Conservation (phyloP, 352 stramenopile species). For the Phytophthora ramorum region DNA sequence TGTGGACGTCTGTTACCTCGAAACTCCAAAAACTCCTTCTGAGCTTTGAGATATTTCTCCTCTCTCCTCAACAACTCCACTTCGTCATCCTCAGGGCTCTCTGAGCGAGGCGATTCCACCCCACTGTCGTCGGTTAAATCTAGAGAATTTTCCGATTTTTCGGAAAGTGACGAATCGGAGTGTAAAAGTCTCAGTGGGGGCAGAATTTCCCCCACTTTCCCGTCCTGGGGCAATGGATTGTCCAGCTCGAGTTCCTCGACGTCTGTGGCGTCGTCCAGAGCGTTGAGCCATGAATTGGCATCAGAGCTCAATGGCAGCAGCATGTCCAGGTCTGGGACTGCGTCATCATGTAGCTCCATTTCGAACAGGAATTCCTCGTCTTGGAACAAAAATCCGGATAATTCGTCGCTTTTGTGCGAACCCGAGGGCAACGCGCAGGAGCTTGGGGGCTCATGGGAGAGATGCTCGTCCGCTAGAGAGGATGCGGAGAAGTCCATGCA, state of each 20-base stretch:
- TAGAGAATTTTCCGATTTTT: neutral
- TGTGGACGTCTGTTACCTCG: constrained; percentile 40
- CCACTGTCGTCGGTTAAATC: constrained; percentile 4
- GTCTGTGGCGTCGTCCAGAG: constrained; percentile 36
- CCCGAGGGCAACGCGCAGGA: neutral
- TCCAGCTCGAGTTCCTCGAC: constrained; percentile 29
- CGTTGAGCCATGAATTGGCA: constrained; percentile 30
- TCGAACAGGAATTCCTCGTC: constrained; percentile 39
- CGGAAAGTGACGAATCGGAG: constrained; percentile 27
- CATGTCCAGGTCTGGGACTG: constrained; percentile 52
- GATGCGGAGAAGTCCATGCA: neutral
- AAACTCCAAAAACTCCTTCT: constrained; percentile 71
- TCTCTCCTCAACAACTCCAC: constrained; percentile 66
- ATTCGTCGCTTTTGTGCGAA: constrained; percentile 18
- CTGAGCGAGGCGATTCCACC: constrained; percentile 7
- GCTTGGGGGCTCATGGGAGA: constrained; percentile 9
- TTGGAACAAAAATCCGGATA: constrained; percentile 48
- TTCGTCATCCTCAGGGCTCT: constrained; percentile 30
- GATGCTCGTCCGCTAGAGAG: constrained; percentile 9
- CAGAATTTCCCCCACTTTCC: constrained; percentile 4
- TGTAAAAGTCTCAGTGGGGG: constrained; percentile 31
- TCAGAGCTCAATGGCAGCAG: constrained; percentile 51
- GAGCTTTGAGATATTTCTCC: constrained; percentile 60
- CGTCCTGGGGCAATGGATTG: constrained; percentile 21
- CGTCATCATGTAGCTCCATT: constrained; percentile 20